phyloP scores from a whole-genome alignment of 1,284 basidiomycete species.

The Melampsora larici-populina region DNA sequence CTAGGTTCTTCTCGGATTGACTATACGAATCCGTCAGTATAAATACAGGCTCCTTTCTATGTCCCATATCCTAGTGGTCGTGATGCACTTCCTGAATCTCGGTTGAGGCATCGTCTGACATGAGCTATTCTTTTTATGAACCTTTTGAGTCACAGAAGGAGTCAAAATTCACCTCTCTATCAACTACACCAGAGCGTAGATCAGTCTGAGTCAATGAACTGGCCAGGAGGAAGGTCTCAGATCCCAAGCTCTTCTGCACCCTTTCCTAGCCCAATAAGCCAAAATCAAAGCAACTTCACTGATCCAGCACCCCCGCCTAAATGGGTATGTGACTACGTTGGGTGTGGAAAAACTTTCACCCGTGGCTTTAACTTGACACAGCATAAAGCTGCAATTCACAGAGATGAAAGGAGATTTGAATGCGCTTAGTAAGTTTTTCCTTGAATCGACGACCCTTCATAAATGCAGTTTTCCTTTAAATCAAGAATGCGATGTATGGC shows the following conservation, averaged over 20 bases:
- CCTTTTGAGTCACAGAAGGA: neutral
- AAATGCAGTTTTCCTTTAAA: neutral
- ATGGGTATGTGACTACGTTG: slow-evolving; percentile 4
- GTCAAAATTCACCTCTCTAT: neutral
- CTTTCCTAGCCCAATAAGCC: neutral
- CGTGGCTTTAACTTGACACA: slow-evolving; percentile 41
- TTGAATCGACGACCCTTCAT: too few relatives aligned
- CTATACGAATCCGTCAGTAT: too few relatives aligned
- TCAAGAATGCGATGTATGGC: too few relatives aligned
- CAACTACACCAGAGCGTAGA: neutral
- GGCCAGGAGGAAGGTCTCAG: neutral
- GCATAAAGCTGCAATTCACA: slow-evolving; percentile 40
- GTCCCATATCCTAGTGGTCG: too few relatives aligned
- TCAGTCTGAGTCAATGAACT: neutral
- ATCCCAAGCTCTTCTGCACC: neutral
- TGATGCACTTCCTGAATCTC: too few relatives aligned
- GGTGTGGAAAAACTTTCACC: slow-evolving; percentile 40
- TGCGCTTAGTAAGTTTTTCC: slow-evolving; percentile 19
- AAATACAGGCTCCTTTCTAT: too few relatives aligned
- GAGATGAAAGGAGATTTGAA: slow-evolving; percentile 38
- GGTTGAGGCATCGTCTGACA: too few relatives aligned
- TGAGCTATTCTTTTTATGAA: too few relatives aligned
- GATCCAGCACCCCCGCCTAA: neutral
- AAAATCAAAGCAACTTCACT: neutral
- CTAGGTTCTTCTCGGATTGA: too few relatives aligned